Evolutionary conservation across 2,329 filamentous ascomycete genomes (phyloP), one percentile per base, ranked within the genome.

Genomic region (Macrophomina phaseolina): DNA sequence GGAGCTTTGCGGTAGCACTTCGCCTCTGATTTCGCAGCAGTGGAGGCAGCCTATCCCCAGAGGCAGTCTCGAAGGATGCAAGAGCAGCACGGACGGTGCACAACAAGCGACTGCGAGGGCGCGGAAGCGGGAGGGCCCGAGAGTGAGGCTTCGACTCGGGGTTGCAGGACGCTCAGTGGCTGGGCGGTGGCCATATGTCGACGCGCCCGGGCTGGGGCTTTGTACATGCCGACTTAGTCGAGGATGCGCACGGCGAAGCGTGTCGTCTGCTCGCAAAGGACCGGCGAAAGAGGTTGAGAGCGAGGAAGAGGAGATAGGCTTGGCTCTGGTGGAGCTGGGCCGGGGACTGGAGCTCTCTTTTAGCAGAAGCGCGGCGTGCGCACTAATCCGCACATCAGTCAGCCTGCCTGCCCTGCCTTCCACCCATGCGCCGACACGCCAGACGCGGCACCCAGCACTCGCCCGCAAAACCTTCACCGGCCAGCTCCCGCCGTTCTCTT

Each of bases 121-220:
- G 58, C 58, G 58, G 45, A 62, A 62, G 58, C 58, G 58, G 58
- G 32, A 62, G 58, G 58, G 56, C 56, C 40, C 56, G 40, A 40
- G 11, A 60, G 45, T 49, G 58, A 62, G 58, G 45, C 58, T 62
- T 49, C 56, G 53, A 28, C 12, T 30, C 16, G 23, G 23, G 18
- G 38, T n/a, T 16, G 56, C 28, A 23, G 23, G 23, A 23, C 28
- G 14, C 16, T 38, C 58, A 36, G 58, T 62, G 58, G 58, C 58
- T 34, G 23, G 56, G 40, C 55, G 28, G 55, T 40, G 38, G 55
- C 23, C 16, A 46, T 40, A 23, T 23, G 23, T 23, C 23, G 23
- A 23, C 23, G 23, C 23, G 23, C 23, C 23, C 53, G 36, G 38
- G 38, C 38, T 9, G 38, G 8, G 38, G 38, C 38, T 23, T 12